phyloP scores from a whole-genome alignment of 2,329 filamentous ascomycete species.

The Allantophomopsis lycopodina region DNA sequence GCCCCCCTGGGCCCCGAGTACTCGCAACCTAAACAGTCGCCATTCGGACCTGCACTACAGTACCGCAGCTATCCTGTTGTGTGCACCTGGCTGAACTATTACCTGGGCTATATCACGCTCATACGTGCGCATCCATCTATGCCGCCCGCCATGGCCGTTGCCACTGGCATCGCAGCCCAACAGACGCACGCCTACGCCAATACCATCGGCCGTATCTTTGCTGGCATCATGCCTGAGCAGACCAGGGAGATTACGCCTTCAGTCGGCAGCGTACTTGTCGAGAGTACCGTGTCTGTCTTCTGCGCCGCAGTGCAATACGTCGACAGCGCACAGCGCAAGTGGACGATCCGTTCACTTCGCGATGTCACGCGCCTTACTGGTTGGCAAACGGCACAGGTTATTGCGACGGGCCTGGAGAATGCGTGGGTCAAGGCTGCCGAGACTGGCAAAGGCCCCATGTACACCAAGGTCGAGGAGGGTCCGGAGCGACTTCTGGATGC shows the following conservation, averaged over 20 bases:
- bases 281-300: conserved; percentile 72
- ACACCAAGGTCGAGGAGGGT: conserved; percentile 33
- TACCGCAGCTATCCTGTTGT: conserved; percentile 83
- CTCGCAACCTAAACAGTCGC: conserved; percentile 45
- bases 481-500: conserved; percentile 2
- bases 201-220: conserved; percentile 67
- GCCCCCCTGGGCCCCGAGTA: conserved; percentile 60
- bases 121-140: conserved; percentile 74
- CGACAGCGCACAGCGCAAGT: conserved; percentile 57
- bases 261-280: conserved; percentile 69
- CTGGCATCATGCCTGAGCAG: conserved; percentile 49
- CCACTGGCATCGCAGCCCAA: conserved; percentile 62
- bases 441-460: conserved; percentile 64
- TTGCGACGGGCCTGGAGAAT: conserved; percentile 73
- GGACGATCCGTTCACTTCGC: conserved; percentile 61
- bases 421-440: conserved; percentile 67
- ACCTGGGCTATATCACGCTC: conserved; percentile 74
- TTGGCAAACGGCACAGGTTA: conserved; percentile 72
- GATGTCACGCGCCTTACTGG: conserved; percentile 72
- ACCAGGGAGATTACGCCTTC: conserved; percentile 55
- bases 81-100: conserved; percentile 76
- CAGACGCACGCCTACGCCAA: conserved; percentile 60
- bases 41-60: conserved; percentile 70
- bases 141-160: conserved; percentile 82
- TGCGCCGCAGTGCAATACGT: conserved; percentile 76